Evolutionary conservation across 495 filamentous ascomycete genomes (phyloP), one percentile per base, ranked within the genome.

Genomic region (Penicillium cosmopolitanum): DNA sequence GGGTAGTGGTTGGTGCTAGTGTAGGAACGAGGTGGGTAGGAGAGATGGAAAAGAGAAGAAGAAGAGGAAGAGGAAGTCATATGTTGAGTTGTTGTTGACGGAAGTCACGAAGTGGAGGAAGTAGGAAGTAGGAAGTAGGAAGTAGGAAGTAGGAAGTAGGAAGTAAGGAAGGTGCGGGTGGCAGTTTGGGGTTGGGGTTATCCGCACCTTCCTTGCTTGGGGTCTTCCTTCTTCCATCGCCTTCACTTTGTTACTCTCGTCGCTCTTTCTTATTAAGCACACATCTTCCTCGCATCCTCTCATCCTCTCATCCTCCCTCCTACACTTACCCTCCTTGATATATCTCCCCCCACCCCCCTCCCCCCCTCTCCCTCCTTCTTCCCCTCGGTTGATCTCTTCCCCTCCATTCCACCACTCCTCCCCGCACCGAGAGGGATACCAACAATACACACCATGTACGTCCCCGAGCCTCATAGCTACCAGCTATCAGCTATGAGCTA

Each of bases 201-300:
- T 25, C 31, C 25, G 19, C 13, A 34, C 35, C 23, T 46, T 33
- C 34, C 25, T 25, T 23, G 23, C 23, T 23, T 23, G 23, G 23
- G 23, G 23, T 23, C 48, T 51, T 28, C 4, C 7, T 43, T 34
- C 18, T 35, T 19, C 48, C 21, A 36, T 25, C 31, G 10, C 35
- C 40, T 33, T 23, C 38, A 44, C 42, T 44, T 13, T 18, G n/a
- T 44, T 15, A n/a, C 36, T 31, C 36, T 33, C 47, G 3, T 15
- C 15, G 43, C 40, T 55, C 48, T 35, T 38, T 38, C 40, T 56
- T 53, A 25, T 50, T 44, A 38, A 38, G 36, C 42, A 47, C 40
- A 23, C 23, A 63, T 50, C 21, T 57, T 31, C 28, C 25, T 28
- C 25, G 25, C 25, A 28, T 28, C 6, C 23, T 23, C 40, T 56